Evolutionary conservation across 805 yeast genomes (phyloP), one percentile per base, ranked within the genome.

Genomic region (baker's yeast (Saccharomyces cerevisiae)): DNA sequence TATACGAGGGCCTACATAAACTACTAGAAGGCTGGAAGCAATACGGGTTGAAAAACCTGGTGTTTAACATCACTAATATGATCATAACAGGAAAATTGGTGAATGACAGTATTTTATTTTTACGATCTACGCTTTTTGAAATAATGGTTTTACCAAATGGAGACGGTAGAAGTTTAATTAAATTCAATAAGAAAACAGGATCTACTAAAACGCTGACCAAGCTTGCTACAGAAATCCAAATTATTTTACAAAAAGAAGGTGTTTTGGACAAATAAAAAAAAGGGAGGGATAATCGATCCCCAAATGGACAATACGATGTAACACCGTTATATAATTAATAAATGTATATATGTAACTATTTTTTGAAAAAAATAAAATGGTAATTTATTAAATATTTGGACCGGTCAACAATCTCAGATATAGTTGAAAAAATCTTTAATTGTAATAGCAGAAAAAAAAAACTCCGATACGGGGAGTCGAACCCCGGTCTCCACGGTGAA

Each of bases 1-100:
- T 84, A 76, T 76, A 79, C 55, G 79, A 80, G 48, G 87, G 87
- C 1, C 70, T 85, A 61, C 78, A 73, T 64, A 79, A 85, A 48
- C 75, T 84, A 53, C 71, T 85, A 60, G 73, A 67, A 47, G 79
- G 83, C 17, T 85, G 91, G 91, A 77, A 80, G 17, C 80, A 78
- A 57, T 84, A 84, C 59, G 91, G 91, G 4, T 69, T 85, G 61
- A 79, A 77, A 59, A 76, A 80, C 55, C 73, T 84, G 57, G 70
- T 67, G 32, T 68, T 77, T 51, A 77, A 76, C 58, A 72, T 73
- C 24, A 67, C 71, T 3, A 66, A 72, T 8, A 67, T 72, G 61
- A 73, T 72, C 36, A 73, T 85, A 28, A 77, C 77, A 17, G 89
- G 88, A 49, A 73, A 79, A 11, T 78, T 85, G 31, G 74, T 86